A percentile compares a stretch with the other conserved stretches of the same genome.
phyloP scores from a whole-genome alignment of 352 stramenopile genomes.

The Pythium apleroticum region DNA sequence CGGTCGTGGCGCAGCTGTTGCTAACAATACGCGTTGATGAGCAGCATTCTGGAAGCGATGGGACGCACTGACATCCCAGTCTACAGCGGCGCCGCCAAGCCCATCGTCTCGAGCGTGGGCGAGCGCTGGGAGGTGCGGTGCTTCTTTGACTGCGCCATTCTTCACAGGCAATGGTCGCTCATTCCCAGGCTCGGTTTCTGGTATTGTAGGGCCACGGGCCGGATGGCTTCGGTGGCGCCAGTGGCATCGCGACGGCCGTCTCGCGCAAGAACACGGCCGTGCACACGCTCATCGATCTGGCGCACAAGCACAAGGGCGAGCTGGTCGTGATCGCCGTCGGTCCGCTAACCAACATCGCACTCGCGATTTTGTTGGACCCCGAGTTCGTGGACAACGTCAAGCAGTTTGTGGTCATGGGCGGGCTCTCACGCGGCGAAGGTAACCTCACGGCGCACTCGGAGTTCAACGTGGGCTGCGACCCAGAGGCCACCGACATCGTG shows the following conservation, averaged over 20 bases:
- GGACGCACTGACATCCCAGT: constrained; percentile 51
- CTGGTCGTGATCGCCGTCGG: constrained; percentile 76
- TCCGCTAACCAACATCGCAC: constrained; percentile 76
- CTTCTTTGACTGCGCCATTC: not conserved
- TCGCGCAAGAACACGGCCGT: constrained; percentile 64
- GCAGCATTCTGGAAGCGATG: constrained; percentile 63
- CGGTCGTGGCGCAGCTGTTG: not conserved
- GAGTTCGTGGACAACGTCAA: constrained; percentile 60
- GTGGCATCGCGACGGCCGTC: constrained; percentile 39
- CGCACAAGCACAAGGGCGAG: constrained; percentile 55
- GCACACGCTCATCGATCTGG: constrained; percentile 59
- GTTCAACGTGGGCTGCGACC: constrained; percentile 83
- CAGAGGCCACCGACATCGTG: constrained; percentile 74
- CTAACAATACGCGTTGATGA: not conserved
- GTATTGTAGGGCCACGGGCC: constrained; percentile 55
- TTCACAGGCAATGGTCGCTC: not conserved
- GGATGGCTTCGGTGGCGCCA: constrained; percentile 64
- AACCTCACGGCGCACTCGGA: constrained; percentile 71
- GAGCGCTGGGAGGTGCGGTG: constrained; percentile 54
- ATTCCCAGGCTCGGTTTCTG: not conserved
- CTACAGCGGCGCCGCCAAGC: constrained; percentile 59
- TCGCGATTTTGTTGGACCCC: constrained; percentile 73
- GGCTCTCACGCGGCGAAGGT: constrained; percentile 60
- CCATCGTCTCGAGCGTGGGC: constrained; percentile 66
- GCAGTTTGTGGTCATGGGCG: constrained; percentile 75